Percentiles rank a stretch among this genome's conserved stretches.
phyloP scores from a whole-genome alignment of 2,329 filamentous ascomycete genomes.

The Neonectria neomacrospora region DNA sequence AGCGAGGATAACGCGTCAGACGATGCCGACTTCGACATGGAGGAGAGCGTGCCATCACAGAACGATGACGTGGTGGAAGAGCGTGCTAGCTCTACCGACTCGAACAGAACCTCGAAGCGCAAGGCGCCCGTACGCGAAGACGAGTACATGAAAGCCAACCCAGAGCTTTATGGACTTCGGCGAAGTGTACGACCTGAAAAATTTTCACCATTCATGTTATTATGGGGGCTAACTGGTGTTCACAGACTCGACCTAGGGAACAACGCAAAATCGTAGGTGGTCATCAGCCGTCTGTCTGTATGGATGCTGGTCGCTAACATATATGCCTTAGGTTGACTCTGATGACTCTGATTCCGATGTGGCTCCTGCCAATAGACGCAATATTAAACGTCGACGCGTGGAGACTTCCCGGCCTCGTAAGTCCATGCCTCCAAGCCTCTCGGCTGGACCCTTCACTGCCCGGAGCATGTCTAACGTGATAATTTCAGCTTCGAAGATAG shows the following conservation, averaged over 20 bases:
- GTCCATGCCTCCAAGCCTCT: conserved; percentile 39
- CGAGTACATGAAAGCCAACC: conserved; percentile 88
- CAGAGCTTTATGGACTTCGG: conserved; percentile 92
- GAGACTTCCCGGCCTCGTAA: conserved; percentile 73
- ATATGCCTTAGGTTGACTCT: conserved; percentile 57
- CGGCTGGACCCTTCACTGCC: conserved; percentile 4
- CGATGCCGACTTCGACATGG: conserved; percentile 82
- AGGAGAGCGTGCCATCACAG: conserved; percentile 63
- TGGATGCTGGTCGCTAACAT: conserved; percentile 27
- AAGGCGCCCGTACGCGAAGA: conserved; percentile 77
- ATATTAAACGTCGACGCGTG: conserved; percentile 75
- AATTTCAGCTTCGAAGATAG: conserved; percentile 67
- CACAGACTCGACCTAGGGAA: conserved; percentile 66
- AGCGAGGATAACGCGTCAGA: conserved; percentile 68
- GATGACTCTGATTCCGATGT: conserved; percentile 80
- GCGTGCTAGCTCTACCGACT: conserved; percentile 77
- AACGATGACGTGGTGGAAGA: conserved; percentile 62
- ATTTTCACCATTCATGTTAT: conserved; percentile 31
- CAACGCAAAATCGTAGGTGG: conserved; percentile 66
- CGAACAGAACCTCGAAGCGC: conserved; percentile 77
- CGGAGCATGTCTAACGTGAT: conserved; percentile 30
- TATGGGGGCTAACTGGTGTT: conserved; percentile 47
- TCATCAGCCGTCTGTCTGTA: conserved; percentile 6
- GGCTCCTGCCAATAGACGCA: conserved; percentile 65
- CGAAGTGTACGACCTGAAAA: conserved; percentile 78